phyloP scores from a whole-genome alignment of 2,329 filamentous ascomycete genomes.

The Colletotrichum neosansevieriae region DNA sequence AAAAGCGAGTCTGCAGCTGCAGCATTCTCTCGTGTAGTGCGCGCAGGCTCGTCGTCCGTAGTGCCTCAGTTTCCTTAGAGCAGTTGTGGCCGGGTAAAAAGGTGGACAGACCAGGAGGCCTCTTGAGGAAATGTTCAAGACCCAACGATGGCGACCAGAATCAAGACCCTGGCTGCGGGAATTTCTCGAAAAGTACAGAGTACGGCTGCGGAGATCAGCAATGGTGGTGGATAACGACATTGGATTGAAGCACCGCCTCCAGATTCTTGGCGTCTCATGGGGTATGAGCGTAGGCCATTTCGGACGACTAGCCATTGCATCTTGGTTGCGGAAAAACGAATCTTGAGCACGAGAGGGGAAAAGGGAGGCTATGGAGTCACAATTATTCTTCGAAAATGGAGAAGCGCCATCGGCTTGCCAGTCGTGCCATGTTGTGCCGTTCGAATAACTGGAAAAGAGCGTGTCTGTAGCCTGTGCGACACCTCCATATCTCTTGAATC shows the following conservation, averaged over 20 bases:
- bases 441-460: no score
- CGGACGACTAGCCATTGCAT: background rate
- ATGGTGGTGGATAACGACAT: background rate
- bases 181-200: background rate
- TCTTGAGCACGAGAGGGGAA: background rate
- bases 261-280: conserved; percentile 33
- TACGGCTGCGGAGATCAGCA: conserved; percentile 1
- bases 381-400: conserved; percentile 24
- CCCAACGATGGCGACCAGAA: no score
- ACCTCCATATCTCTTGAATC: no score
- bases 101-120: no score
- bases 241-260: conserved; percentile 4
- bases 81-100: no score
- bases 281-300: conserved; percentile 20
- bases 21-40: no score
- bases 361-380: conserved; percentile 9
- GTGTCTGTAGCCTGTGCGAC: no score
- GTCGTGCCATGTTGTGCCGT: no score
- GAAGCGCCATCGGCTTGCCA: background rate
- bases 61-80: no score
- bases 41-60: no score
- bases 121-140: no score
- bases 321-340: conserved; percentile 1
- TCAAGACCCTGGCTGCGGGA: background rate
- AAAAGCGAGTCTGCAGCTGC: no score